phyloP scores from a whole-genome alignment of 2,329 filamentous ascomycete species.

The Cephalotrichum gorgonifer region DNA sequence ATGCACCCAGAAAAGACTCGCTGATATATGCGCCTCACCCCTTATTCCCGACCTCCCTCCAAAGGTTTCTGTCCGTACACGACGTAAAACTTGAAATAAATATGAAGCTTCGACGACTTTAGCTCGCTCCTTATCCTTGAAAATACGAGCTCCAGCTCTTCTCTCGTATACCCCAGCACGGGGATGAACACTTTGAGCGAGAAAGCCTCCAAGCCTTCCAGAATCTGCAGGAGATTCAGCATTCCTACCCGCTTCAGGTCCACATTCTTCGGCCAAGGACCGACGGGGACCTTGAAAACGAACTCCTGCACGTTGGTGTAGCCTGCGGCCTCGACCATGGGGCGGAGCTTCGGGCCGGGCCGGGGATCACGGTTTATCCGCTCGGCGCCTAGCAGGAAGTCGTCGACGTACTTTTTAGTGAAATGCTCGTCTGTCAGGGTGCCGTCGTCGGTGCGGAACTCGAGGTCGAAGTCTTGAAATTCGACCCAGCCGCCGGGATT shows the following conservation, averaged over 20 bases:
- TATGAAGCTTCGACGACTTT: too few species aligned
- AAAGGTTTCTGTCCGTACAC: too few species aligned
- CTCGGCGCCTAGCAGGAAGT: slow-evolving; percentile 14
- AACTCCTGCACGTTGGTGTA: slow-evolving; percentile 40
- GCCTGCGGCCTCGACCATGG: slow-evolving; percentile 26
- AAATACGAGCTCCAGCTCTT: slow-evolving; percentile 13
- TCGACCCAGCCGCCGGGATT: slow-evolving; percentile 46
- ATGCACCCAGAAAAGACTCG: too few species aligned
- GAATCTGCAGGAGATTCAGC: slow-evolving; percentile 7
- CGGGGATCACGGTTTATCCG: slow-evolving; percentile 13
- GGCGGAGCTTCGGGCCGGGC: slow-evolving; percentile 18
- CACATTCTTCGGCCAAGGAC: slow-evolving; percentile 39
- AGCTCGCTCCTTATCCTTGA: slow-evolving; percentile 16
- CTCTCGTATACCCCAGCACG: slow-evolving; percentile 18
- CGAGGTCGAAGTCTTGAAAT: slow-evolving; percentile 37
- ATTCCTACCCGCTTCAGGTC: slow-evolving; percentile 11
- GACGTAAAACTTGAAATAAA: too few species aligned
- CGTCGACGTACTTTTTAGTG: slow-evolving; percentile 12
- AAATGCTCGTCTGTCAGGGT: slow-evolving; percentile 12
- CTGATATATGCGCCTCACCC: too few species aligned
- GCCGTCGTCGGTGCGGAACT: slow-evolving; percentile 15
- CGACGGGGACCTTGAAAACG: slow-evolving; percentile 42
- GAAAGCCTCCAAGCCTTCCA: slow-evolving; percentile 14
- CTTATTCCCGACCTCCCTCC: too few species aligned
- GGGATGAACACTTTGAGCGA: slow-evolving; percentile 14